Percentiles rank a stretch among this genome's conserved stretches.
These are phyloP conservation scores for Wickerhamomyces chambardii DNA, from an alignment of 805 yeast genomes.

Conservation along the genomic window DNA sequence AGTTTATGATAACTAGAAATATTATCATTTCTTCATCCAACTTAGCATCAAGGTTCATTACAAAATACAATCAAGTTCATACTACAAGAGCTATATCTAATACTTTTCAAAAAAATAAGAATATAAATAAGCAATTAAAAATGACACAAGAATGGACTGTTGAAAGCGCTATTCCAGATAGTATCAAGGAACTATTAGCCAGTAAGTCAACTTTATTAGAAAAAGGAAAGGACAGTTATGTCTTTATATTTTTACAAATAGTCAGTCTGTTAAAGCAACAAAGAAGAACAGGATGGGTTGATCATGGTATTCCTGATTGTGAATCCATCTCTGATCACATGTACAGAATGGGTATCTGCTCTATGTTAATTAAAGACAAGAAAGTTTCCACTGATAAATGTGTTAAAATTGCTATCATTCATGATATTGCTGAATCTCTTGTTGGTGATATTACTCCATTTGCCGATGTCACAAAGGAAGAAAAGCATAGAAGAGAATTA, in stretches of 20 bases:
- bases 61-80: too few relatives aligned
- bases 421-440: conserved; percentile 88
- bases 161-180: conserved; percentile 40
- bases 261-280: conserved; percentile 68
- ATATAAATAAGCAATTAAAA: too few relatives aligned
- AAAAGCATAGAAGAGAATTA: conserved; percentile 77
- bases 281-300: conserved; percentile 92
- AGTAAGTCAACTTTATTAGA: conserved; percentile 24
- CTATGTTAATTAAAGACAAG: conserved; percentile 53
- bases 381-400: conserved; percentile 57
- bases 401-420: conserved; percentile 79
- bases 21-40: too few relatives aligned
- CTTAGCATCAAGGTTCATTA: too few relatives aligned
- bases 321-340: conserved; percentile 88
- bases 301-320: conserved; percentile 34
- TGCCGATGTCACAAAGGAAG: conserved; percentile 63
- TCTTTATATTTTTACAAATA: conserved; percentile 53
- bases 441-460: conserved; percentile 94
- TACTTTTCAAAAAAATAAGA: too few relatives aligned
- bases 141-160: conserved; percentile 36
- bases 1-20: too few relatives aligned
- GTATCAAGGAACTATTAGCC: conserved; percentile 28
- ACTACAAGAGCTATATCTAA: too few relatives aligned
- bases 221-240: conserved; percentile 25
- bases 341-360: conserved; percentile 85